These are phyloP conservation scores for Wickerhamomyces bovis DNA, from an alignment of 805 yeast species.

Conservation along the genomic window DNA sequence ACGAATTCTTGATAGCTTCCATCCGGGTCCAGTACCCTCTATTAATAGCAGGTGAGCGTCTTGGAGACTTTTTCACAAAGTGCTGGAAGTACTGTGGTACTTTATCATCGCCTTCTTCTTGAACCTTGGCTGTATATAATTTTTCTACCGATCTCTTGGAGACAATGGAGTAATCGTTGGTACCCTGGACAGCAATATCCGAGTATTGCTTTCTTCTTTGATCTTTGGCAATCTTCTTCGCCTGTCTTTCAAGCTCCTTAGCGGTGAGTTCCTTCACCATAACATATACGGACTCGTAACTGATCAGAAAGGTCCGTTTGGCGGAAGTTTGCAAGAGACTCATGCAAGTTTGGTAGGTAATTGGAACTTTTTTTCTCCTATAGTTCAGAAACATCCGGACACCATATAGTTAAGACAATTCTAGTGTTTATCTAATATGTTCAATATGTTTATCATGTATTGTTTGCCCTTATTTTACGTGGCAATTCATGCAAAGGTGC, in stretches of 20 bases:
- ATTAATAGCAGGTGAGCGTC: slow-evolving; percentile 76
- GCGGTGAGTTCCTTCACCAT: not conserved
- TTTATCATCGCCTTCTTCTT: slow-evolving; percentile 13
- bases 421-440: not conserved
- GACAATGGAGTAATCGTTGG: slow-evolving; percentile 78
- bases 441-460: no score
- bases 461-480: no score
- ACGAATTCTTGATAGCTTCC: slow-evolving; percentile 54
- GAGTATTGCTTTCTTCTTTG: slow-evolving; percentile 42
- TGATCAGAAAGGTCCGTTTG: not conserved
- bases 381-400: slow-evolving; percentile 1
- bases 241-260: slow-evolving; percentile 8
- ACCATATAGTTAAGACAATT: not conserved
- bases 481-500: not conserved
- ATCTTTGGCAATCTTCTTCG: slow-evolving; percentile 33
- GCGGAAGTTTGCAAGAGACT: not conserved
- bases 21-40: slow-evolving; percentile 81
- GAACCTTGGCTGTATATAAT: slow-evolving; percentile 36
- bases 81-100: slow-evolving; percentile 48
- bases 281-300: not conserved
- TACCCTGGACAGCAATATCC: slow-evolving; percentile 73
- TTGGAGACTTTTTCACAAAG: slow-evolving; percentile 59
- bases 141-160: slow-evolving; percentile 77
- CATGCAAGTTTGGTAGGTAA: not conserved
- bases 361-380: not conserved